Evolutionary conservation across 106 monocot species (phyloP).

Genomic region (Platanthera zijinensis): DNA sequence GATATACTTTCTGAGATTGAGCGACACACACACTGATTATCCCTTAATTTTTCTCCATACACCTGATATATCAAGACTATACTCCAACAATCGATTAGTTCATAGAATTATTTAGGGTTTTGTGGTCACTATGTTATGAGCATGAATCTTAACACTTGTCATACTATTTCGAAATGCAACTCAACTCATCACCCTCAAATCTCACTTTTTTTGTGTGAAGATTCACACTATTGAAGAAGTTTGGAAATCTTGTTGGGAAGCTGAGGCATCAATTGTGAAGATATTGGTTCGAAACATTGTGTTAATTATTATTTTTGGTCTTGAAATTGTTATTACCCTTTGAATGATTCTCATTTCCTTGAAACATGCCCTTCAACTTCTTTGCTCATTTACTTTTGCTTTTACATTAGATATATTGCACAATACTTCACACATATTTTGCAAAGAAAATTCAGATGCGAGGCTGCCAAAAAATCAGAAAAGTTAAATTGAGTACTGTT

Average conservation of each 20-base stretch:
- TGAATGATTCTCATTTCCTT: not conserved
- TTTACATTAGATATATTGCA: not conserved
- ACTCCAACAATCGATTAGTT: too few species aligned
- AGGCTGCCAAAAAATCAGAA: not conserved
- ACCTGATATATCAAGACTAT: too few species aligned
- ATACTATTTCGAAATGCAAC: not conserved
- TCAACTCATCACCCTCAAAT: not conserved
- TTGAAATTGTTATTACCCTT: not conserved
- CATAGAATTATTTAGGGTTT: too few species aligned
- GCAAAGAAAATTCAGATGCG: not conserved
- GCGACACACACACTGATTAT: too few species aligned
- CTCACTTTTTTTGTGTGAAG: not conserved
- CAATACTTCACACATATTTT: not conserved
- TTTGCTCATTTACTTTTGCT: not conserved
- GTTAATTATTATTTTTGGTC: not conserved
- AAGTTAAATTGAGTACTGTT: not conserved
- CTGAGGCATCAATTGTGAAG: not conserved
- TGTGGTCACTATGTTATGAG: too few species aligned
- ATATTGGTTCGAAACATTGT: too few species aligned
- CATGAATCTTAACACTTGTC: not conserved
- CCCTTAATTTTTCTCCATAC: too few species aligned
- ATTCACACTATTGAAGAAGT: not conserved
- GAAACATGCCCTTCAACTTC: not conserved
- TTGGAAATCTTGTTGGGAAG: not conserved
- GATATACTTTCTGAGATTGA: too few species aligned